Evolutionary conservation across 257 asterid genomes (phyloP).

Genomic region (Striga asiatica): DNA sequence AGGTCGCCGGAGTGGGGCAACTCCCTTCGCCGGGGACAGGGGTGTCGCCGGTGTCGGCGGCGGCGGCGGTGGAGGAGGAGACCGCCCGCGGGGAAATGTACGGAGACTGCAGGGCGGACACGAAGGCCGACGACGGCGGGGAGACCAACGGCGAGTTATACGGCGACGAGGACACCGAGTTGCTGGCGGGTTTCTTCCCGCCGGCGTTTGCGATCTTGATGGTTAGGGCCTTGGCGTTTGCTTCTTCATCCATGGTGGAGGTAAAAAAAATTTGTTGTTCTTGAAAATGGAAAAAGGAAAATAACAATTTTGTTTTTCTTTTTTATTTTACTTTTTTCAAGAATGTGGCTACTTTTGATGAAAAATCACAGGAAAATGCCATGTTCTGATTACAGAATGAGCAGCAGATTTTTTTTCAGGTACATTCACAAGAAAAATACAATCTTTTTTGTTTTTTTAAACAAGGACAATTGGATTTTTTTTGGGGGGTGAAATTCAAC

Average conservation of each 20-base stretch:
- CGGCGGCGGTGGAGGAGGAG: constrained; percentile 24
- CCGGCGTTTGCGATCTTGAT: constrained; percentile 38
- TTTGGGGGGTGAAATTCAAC: too few species aligned
- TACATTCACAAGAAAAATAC: background rate
- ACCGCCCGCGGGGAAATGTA: constrained; percentile 79
- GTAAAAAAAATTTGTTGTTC: constrained; percentile 10
- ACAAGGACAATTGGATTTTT: constrained; percentile 21
- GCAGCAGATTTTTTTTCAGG: background rate
- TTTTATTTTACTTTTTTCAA: background rate
- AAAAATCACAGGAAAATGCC: background rate
- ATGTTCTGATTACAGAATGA: background rate
- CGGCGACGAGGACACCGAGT: constrained; percentile 49
- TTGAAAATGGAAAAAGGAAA: constrained; percentile 2
- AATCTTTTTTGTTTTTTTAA: constrained; percentile 25
- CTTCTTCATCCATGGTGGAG: constrained; percentile 39
- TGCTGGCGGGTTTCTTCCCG: constrained; percentile 19
- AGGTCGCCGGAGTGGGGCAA: constrained; percentile 36
- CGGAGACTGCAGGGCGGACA: constrained; percentile 81
- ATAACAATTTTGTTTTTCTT: background rate
- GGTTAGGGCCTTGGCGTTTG: constrained; percentile 37
- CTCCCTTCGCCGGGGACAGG: constrained; percentile 22
- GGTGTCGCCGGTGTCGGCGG: constrained; percentile 13
- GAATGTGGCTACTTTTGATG: background rate
- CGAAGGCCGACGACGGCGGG: constrained; percentile 90
- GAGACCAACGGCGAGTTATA: constrained; percentile 61